A percentile compares a stretch with the other conserved stretches of the same genome.
Conservation (phyloP, 176 grass and related monocot species). For the Juncus effusus region DNA sequence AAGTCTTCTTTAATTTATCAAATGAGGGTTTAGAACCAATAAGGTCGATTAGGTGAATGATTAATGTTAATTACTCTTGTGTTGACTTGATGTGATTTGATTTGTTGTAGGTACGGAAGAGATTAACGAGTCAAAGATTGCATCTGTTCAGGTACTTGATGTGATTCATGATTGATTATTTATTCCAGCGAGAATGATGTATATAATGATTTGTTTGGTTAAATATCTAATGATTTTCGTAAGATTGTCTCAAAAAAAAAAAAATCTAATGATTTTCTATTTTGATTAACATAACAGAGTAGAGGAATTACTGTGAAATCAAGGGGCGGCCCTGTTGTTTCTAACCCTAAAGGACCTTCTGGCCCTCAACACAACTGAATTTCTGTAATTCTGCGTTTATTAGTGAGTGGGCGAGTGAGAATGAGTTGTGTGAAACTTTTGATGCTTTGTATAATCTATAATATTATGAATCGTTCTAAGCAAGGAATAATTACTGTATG, state of each 20-base stretch:
- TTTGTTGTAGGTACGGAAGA: neutral
- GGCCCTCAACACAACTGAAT: neutral
- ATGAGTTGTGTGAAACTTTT: no score
- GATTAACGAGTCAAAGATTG: neutral
- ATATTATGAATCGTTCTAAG: no score
- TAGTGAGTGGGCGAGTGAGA: no score
- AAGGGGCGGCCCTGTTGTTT: neutral
- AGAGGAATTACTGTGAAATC: neutral
- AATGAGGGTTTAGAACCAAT: neutral
- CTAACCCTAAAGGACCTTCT: neutral
- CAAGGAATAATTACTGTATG: no score
- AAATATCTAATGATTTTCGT: neutral
- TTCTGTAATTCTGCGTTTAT: neutral
- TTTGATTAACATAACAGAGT: neutral
- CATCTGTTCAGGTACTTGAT: slow-evolving; percentile 5
- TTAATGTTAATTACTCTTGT: neutral
- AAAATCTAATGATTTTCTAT: neutral
- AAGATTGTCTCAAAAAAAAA: neutral
- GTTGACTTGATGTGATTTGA: neutral
- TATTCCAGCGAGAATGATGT: neutral
- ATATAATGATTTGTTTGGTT: neutral
- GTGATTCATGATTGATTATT: neutral
- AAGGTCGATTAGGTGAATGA: no score
- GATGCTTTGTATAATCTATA: no score
- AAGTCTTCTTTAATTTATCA: neutral